Evolutionary conservation across 139 green algal genomes (phyloP), one percentile per base, ranked within the genome.

Genomic region (Coccomyxa sp.): DNA sequence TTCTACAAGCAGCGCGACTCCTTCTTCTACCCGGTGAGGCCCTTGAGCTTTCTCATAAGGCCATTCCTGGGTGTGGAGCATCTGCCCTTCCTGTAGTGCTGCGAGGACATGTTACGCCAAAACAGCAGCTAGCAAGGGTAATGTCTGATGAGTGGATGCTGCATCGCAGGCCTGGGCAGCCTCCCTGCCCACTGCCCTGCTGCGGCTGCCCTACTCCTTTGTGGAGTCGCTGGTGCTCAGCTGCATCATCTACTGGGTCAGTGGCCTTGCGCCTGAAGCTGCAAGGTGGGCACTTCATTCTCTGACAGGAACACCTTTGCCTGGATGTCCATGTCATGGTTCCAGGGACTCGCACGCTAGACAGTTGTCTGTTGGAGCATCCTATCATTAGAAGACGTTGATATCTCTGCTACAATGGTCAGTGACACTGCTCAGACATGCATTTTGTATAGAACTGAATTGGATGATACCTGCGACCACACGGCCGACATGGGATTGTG

Each of bases 1-100:
- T 82, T 87, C 33, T 85, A 79, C 73, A 81, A 81, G 72, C 83
- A 88, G 79, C 81, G 83, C 4, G 83, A 82, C 27, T 73, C 79
- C 68, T 74, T 55, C 0, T 82, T 83, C 40, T 83, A 81, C 55
- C 76, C 80, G 33, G 79, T n/a, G n/a, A n/a, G n/a, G n/a, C n/a
- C n/a, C n/a, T n/a, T n/a, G n/a, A n/a, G n/a, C n/a, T n/a, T n/a
- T n/a, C n/a, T n/a, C n/a, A n/a, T n/a, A n/a, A n/a, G n/a, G n/a
- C n/a, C n/a, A n/a, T n/a, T n/a, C n/a, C n/a, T n/a, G n/a, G n/a
- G n/a, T n/a, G n/a, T n/a, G n/a, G n/a, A n/a, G n/a, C n/a, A n/a
- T n/a, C n/a, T n/a, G n/a, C n/a, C n/a, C n/a, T n/a, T n/a, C n/a
- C n/a, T n/a, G n/a, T n/a, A n/a, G n/a, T n/a, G n/a, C n/a, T n/a